These are phyloP conservation scores for Centella asiatica DNA, from an alignment of 129 eudicot genomes.

Conservation along the genomic window DNA sequence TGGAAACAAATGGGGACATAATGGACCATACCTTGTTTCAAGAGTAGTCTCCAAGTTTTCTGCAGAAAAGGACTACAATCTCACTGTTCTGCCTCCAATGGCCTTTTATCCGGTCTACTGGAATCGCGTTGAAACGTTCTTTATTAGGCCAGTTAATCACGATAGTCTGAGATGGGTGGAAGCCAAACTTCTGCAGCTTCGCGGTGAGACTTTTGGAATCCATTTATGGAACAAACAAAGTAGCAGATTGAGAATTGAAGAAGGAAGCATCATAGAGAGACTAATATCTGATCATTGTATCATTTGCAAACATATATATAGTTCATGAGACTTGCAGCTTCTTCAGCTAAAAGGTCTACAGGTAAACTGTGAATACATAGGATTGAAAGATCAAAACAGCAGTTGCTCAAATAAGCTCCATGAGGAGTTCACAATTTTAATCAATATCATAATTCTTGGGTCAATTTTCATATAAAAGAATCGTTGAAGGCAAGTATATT, in stretches of 20 bases:
- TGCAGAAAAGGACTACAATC: slow-evolving; percentile 13
- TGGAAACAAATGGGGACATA: slow-evolving; percentile 82
- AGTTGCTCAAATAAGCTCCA: no score
- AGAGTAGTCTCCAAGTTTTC: slow-evolving; percentile 42
- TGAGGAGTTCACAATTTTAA: no score
- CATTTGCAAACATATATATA: slow-evolving; percentile 30
- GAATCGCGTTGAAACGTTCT: slow-evolving; percentile 42
- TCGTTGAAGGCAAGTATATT: neutral
- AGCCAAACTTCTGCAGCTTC: slow-evolving; percentile 42
- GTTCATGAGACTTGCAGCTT: slow-evolving; percentile 13
- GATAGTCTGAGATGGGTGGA: slow-evolving; percentile 45
- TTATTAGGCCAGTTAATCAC: slow-evolving; percentile 29
- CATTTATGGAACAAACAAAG: slow-evolving; percentile 86
- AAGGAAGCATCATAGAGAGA: slow-evolving; percentile 60
- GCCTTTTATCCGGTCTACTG: slow-evolving; percentile 85
- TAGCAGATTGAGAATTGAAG: slow-evolving; percentile 45
- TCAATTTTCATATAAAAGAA: neutral
- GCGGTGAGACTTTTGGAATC: slow-evolving; percentile 48
- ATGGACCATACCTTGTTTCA: slow-evolving; percentile 81
- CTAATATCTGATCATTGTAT: slow-evolving; percentile 50
- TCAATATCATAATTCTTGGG: neutral
- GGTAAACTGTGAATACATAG: neutral
- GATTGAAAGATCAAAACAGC: neutral
- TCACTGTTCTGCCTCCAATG: slow-evolving; percentile 48
- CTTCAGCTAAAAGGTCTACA: neutral